Evolutionary conservation across 2,329 filamentous ascomycete species (phyloP).

Genomic region (Cladobotryum protrusum): DNA sequence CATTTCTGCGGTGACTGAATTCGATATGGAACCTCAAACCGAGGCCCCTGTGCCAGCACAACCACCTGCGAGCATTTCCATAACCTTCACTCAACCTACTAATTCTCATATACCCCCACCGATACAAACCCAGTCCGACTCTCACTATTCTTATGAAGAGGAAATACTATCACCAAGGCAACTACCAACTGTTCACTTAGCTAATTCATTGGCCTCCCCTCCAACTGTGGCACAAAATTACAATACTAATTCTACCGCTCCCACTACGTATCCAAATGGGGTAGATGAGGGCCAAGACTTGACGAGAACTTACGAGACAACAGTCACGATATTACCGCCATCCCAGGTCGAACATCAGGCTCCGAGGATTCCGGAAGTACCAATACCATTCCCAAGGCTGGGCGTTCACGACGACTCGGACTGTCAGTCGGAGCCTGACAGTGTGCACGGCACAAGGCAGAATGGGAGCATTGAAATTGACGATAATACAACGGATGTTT

Average conservation of each 20-base stretch:
- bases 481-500: conserved; percentile 29
- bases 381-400: conserved; percentile 29
- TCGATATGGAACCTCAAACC: conserved; percentile 66
- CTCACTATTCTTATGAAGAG: conserved; percentile 47
- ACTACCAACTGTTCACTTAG: conserved; percentile 5
- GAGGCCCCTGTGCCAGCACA: conserved; percentile 39
- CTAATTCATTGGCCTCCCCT: conserved; percentile 18
- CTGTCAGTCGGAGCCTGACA: conserved; percentile 32
- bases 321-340: conserved; percentile 44
- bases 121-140: conserved; percentile 32
- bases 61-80: conserved; percentile 19
- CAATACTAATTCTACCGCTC: conserved; percentile 15
- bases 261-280: conserved; percentile 29
- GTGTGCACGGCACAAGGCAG: conserved; percentile 17
- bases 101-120: conserved; percentile 22
- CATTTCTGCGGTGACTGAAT: conserved; percentile 59
- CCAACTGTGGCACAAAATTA: conserved; percentile 9
- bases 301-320: conserved; percentile 32
- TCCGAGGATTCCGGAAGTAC: conserved; percentile 14
- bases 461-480: conserved; percentile 23
- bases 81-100: conserved; percentile 23
- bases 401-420: conserved; percentile 33
- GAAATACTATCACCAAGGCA: conserved; percentile 26
- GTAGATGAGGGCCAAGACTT: conserved; percentile 28
- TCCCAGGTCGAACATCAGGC: conserved; percentile 17